Conservation (phyloP, 2,329 filamentous ascomycete species). For the Canariomyces notabilis region DNA sequence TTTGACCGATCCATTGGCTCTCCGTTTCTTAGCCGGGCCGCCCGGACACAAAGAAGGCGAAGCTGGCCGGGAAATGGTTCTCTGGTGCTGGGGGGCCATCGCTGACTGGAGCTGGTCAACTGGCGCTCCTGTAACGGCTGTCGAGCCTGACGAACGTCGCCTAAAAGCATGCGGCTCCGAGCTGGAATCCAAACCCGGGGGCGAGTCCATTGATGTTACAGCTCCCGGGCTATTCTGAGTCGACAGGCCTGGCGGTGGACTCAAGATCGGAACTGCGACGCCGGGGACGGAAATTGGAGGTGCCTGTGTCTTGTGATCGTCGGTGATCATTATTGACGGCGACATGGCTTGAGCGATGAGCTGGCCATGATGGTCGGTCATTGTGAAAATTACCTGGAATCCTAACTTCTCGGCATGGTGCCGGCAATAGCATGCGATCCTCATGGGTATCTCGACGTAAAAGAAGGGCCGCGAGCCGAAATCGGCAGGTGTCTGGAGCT, state of each 20-base stretch:
- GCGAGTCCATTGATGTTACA: conserved; percentile 8
- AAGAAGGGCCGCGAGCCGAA: conserved; percentile 34
- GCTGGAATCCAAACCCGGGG: conserved; percentile 12
- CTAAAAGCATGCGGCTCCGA: conserved; percentile 10
- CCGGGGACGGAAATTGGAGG: conserved; percentile 33
- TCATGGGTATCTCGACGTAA: conserved; percentile 84
- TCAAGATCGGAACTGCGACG: conserved; percentile 8
- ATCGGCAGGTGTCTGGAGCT: conserved; percentile 35
- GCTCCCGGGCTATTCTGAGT: neutral
- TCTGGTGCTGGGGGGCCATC: conserved; percentile 3
- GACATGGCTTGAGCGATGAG: conserved; percentile 81
- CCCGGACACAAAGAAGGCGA: conserved; percentile 62
- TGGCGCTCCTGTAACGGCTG: conserved; percentile 4
- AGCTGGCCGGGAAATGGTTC: conserved; percentile 57
- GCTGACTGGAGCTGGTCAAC: conserved; percentile 5
- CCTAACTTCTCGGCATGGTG: conserved; percentile 92
- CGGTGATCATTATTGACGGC: conserved; percentile 90
- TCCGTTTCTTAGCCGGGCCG: conserved; percentile 73
- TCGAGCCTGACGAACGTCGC: conserved; percentile 6
- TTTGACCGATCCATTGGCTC: conserved; percentile 66
- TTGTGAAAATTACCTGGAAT: conserved; percentile 89
- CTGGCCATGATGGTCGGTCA: conserved; percentile 74
- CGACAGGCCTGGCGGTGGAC: conserved; percentile 8
- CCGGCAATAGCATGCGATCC: conserved; percentile 93
- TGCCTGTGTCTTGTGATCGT: conserved; percentile 87